A percentile compares a stretch with the other conserved stretches of the same genome.
These are phyloP conservation scores for Antarctomyces pellizariae DNA, from an alignment of 495 filamentous ascomycete genomes.

Conservation along the genomic window DNA sequence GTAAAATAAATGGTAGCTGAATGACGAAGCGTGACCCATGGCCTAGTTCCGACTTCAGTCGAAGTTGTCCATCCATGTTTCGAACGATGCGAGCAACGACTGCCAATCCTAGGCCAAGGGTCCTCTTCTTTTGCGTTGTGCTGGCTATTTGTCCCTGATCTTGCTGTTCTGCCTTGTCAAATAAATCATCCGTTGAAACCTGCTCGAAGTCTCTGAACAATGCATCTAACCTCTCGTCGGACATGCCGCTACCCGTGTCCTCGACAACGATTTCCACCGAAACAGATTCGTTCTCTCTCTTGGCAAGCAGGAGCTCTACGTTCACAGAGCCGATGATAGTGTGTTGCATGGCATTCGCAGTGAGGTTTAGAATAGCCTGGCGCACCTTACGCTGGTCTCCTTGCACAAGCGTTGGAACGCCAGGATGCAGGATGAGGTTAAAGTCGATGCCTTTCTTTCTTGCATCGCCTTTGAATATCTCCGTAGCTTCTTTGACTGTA, in stretches of 20 bases:
- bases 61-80: constrained; percentile 81
- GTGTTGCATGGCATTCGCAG: constrained; percentile 68
- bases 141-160: constrained; percentile 15
- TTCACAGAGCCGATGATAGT: constrained; percentile 46
- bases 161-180: constrained; percentile 14
- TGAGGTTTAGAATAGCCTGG: constrained; percentile 62
- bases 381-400: constrained; percentile 63
- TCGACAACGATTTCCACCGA: constrained; percentile 47
- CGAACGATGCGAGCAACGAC: constrained; percentile 62
- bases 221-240: constrained; percentile 39
- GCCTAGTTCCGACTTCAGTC: constrained; percentile 67
- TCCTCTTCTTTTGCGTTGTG: constrained; percentile 13
- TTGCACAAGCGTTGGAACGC: constrained; percentile 44
- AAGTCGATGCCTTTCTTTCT: constrained; percentile 52
- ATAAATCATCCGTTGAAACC: constrained; percentile 34
- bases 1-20: constrained; percentile 41
- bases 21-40: constrained; percentile 69
- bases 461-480: constrained; percentile 49
- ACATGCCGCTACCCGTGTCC: constrained; percentile 71
- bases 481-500: constrained; percentile 54
- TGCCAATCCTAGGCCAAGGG: constrained; percentile 66
- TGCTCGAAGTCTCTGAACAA: constrained; percentile 80
- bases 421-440: constrained; percentile 39
- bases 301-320: constrained; percentile 37
- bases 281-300: constrained; percentile 11